Base-by-base conservation (phyloP, 2,329 filamentous ascomycete species). In the Talaromyces verruculosus region DNA sequence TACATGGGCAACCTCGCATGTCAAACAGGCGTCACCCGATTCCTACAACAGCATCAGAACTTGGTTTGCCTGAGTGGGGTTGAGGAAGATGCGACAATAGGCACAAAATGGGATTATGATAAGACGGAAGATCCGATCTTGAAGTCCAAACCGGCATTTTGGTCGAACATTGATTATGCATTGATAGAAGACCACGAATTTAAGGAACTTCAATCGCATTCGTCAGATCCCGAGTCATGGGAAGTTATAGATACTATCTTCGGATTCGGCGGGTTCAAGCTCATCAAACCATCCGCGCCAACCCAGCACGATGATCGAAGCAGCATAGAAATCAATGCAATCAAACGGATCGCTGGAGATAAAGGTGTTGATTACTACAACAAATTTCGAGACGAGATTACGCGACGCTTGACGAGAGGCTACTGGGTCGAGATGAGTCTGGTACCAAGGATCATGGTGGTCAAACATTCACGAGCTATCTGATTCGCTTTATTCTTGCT, bases 21-120 rank as follows among this genome's bases (percentile, higher is more conserved):
- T 64, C 87, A 89, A 72, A 88, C 87, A 1, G 87, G 87, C 55
- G 82, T 88, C 15, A 88, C 87, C 0, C 82, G 84, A 0, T 89
- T 89, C 71, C 76, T 87, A 8, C 82, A 86, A 71, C 70, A 76
- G 25, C 73, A 76, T 3, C 62, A 15, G 13, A 39, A 39, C 19
- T 25, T 17, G 13, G 13, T 66, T 19, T 37, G 69, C 72, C 17
- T 58, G 71, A 41, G 60, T 28, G n/a, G 5, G 67, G 13, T 67
- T 67, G 2, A 65, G 71, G 10, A 37, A 68, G 13, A 11, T 59
- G 13, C 22, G 2, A 25, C 2, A n/a, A 11, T 57, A n/a, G 28
- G 72, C 49, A 71, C 72, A 25, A 58, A 70, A 5, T 88, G 85
- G 85, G 71, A 76, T 1, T 89, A 89, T 72, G 86, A 88, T 72